Base-by-base conservation (phyloP, 2,329 filamentous ascomycete species). In the Diaporthe caulivora region DNA sequence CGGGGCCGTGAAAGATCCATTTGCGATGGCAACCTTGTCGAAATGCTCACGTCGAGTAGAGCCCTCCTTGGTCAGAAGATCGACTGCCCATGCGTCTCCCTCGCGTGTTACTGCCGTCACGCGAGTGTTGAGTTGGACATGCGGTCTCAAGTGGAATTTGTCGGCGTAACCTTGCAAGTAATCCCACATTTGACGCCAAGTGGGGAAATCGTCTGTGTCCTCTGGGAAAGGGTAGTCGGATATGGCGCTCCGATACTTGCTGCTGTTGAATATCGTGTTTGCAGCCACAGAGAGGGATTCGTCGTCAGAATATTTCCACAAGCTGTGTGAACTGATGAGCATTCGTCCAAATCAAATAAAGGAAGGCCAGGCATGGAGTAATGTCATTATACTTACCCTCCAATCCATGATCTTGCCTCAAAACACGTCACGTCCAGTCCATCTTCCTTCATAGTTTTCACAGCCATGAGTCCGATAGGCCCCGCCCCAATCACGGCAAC, bases 351-450 rank as follows among this genome's bases (percentile, higher is more conserved):
- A 21, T 26, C 1, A 10, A 24, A 2, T 11, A 9, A 11, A 0
- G 2, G 3, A 10, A 21, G n/a, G 17, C 2, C 1, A 6, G 13
- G 0, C 3, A 7, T 1, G 24, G n/a, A 15, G 17, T 3, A 8
- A 10, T 24, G 11, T 24, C 24, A 26, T 9, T 8, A 26, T 49
- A 9, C 11, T 37, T 26, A 67, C 29, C 74, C 74, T 21, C 74
- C 74, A 15, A 75, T 21, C 47, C 69, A 74, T 17, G 72, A 47
- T 7, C 74, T 54, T 1, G 68, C 57, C 40, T 75, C 74, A 54
- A 72, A 75, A 53, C 74, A 73, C 3, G 69, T 74, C 34, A 74
- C 74, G 18, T 74, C 72, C 21, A 75, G 71, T 34, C 69, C 74
- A 29, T 51, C 44, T 31, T 75, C 74, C 29, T 34, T 29, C 29